These are phyloP conservation scores for Actinidia chinensis DNA, from an alignment of 179 eudicot species.

Conservation along the genomic window DNA sequence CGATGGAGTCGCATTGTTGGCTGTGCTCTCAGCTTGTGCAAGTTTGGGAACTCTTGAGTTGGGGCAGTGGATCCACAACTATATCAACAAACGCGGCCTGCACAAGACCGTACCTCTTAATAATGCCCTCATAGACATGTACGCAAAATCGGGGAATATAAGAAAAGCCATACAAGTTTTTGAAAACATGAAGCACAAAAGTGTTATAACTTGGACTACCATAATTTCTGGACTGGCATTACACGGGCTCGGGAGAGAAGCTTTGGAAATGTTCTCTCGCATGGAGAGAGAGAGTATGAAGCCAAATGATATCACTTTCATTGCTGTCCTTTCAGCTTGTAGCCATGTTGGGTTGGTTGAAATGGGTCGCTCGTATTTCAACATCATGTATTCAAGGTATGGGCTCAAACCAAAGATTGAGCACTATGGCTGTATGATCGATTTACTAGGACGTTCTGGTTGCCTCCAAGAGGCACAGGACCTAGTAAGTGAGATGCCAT, in stretches of 20 bases:
- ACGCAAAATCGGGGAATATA: conserved; percentile 51
- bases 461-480: conserved; percentile 48
- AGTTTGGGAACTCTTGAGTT: conserved; percentile 50
- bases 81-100: conserved; percentile 25
- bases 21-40: conserved; percentile 60
- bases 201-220: conserved; percentile 55
- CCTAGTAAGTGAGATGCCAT: conserved; percentile 41
- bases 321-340: conserved; percentile 54
- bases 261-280: conserved; percentile 43
- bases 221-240: conserved; percentile 55
- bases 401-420: conserved; percentile 47
- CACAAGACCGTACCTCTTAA: conserved; percentile 25
- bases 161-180: conserved; percentile 43
- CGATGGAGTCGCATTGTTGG: conserved; percentile 47
- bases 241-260: conserved; percentile 54
- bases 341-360: conserved; percentile 53
- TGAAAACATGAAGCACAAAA: conserved; percentile 32
- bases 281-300: conserved; percentile 42
- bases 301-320: conserved; percentile 52
- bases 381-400: conserved; percentile 38
- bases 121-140: conserved; percentile 60
- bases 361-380: conserved; percentile 42
- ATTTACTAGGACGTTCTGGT: conserved; percentile 53
- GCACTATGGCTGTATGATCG: conserved; percentile 62
- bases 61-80: conserved; percentile 48